Conservation (phyloP, 2,329 filamentous ascomycete genomes). For the Colletotrichum limetticola region DNA sequence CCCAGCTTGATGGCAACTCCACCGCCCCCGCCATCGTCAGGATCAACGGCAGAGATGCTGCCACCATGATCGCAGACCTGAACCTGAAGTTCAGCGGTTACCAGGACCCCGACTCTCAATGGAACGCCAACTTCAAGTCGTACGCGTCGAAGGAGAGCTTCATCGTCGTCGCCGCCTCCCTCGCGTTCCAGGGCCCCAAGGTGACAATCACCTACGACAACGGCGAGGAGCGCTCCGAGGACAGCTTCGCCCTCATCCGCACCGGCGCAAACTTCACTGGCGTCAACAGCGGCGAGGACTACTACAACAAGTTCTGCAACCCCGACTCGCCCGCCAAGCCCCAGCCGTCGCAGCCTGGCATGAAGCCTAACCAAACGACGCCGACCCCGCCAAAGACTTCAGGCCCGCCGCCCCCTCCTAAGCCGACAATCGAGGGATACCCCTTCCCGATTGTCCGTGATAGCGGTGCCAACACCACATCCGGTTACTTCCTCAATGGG, state of each 20-base stretch:
- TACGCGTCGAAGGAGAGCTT: slow-evolving; percentile 39
- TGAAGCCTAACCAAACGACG: slow-evolving; percentile 15
- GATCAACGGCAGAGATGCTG: slow-evolving; percentile 68
- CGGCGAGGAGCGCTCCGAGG: slow-evolving; percentile 41
- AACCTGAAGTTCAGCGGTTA: slow-evolving; percentile 55
- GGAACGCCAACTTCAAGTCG: slow-evolving; percentile 46
- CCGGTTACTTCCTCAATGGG: slow-evolving; percentile 49
- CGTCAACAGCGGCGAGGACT: slow-evolving; percentile 47
- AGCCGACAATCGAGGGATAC: slow-evolving; percentile 40
- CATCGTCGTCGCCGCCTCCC: slow-evolving; percentile 39
- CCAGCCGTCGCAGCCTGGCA: neutral
- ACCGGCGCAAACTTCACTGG: slow-evolving; percentile 42
- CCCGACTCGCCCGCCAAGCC: slow-evolving; percentile 34
- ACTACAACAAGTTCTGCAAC: slow-evolving; percentile 48
- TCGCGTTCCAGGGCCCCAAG: slow-evolving; percentile 42
- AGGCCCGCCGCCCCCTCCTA: slow-evolving; percentile 6
- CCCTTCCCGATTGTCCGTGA: slow-evolving; percentile 45
- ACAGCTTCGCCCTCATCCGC: slow-evolving; percentile 41
- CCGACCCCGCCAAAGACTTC: slow-evolving; percentile 8
- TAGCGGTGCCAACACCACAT: slow-evolving; percentile 40
- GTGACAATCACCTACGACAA: slow-evolving; percentile 47
- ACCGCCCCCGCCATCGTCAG: slow-evolving; percentile 55
- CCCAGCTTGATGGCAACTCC: slow-evolving; percentile 28
- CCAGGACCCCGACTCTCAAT: slow-evolving; percentile 69
- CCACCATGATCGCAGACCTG: slow-evolving; percentile 58